A percentile compares a stretch with the other conserved stretches of the same genome.
phyloP scores from a whole-genome alignment of 257 asterid species.

The Rubia yunnanensis region DNA sequence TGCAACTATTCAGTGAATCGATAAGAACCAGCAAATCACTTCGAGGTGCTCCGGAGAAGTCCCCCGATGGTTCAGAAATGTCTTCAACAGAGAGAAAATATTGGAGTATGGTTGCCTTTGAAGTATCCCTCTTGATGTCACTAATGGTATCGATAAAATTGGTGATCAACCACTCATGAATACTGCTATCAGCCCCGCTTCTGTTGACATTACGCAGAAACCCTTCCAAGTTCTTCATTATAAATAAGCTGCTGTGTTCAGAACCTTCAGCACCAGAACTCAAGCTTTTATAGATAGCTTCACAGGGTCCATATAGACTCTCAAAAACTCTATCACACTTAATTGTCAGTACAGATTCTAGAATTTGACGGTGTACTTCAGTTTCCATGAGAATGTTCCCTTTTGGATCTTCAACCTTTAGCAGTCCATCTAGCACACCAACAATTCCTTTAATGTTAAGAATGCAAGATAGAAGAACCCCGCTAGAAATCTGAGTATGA shows the following conservation, averaged over 20 bases:
- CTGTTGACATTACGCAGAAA: conserved; percentile 37
- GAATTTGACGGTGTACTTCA: conserved; percentile 46
- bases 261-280: conserved; percentile 50
- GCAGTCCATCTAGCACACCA: conserved; percentile 46
- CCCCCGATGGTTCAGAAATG: conserved; percentile 34
- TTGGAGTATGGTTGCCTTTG: conserved; percentile 34
- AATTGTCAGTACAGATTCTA: conserved; percentile 60
- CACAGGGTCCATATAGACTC: conserved; percentile 54
- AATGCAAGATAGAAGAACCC: conserved; percentile 67
- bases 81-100: conserved; percentile 53
- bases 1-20: conserved; percentile 64
- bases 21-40: conserved; percentile 69
- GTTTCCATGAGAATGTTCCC: conserved; percentile 40
- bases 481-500: conserved; percentile 41
- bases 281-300: conserved; percentile 50
- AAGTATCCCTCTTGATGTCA: conserved; percentile 56
- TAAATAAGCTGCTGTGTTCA: conserved; percentile 53
- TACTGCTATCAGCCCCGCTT: conserved; percentile 42
- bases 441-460: conserved; percentile 58
- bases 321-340: conserved; percentile 75
- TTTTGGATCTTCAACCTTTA: conserved; percentile 41
- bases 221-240: conserved; percentile 75
- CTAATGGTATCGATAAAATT: conserved; percentile 55
- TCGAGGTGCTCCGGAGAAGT: conserved; percentile 46
- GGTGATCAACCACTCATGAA: conserved; percentile 53